Percentiles rank a stretch among this genome's conserved stretches.
Evolutionary conservation across 495 filamentous ascomycete genomes (phyloP).

Genomic region (Oidiodendron maius): DNA sequence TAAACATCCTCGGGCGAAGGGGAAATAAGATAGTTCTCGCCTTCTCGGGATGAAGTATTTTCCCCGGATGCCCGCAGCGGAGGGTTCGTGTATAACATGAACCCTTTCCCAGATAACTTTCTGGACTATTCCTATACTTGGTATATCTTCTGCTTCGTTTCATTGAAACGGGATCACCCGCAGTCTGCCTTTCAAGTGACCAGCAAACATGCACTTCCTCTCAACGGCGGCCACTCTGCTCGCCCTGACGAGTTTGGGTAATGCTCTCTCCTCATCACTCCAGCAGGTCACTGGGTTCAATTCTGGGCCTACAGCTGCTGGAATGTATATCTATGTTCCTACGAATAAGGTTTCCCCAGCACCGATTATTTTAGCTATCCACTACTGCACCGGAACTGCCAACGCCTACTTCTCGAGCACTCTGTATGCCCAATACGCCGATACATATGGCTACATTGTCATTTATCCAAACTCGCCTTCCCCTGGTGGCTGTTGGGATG

Average conservation of each 20-base stretch:
- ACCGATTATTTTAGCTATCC: constrained; percentile 49
- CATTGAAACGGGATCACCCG: too few species aligned
- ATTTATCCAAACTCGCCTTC: constrained; percentile 48
- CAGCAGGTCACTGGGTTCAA: constrained; percentile 35
- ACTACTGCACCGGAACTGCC: constrained; percentile 51
- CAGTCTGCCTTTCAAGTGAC: too few species aligned
- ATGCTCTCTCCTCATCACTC: constrained; percentile 7
- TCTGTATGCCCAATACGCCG: constrained; percentile 42
- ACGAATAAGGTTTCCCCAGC: constrained; percentile 41
- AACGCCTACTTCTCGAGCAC: constrained; percentile 42
- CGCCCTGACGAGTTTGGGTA: neutral
- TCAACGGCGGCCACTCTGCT: neutral
- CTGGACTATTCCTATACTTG: too few species aligned
- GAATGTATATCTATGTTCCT: constrained; percentile 54
- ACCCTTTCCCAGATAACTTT: too few species aligned
- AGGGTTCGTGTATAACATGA: too few species aligned
- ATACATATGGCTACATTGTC: constrained; percentile 50
- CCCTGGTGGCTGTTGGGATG: constrained; percentile 55
- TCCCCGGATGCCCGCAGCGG: too few species aligned
- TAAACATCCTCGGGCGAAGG: too few species aligned
- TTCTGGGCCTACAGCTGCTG: constrained; percentile 35
- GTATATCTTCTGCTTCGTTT: too few species aligned
- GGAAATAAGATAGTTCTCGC: too few species aligned
- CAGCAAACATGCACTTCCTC: constrained; percentile 1
- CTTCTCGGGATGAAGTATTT: too few species aligned